Evolutionary conservation across 305 asterid genomes (phyloP).

Genomic region (Fraxinus paxiana): DNA sequence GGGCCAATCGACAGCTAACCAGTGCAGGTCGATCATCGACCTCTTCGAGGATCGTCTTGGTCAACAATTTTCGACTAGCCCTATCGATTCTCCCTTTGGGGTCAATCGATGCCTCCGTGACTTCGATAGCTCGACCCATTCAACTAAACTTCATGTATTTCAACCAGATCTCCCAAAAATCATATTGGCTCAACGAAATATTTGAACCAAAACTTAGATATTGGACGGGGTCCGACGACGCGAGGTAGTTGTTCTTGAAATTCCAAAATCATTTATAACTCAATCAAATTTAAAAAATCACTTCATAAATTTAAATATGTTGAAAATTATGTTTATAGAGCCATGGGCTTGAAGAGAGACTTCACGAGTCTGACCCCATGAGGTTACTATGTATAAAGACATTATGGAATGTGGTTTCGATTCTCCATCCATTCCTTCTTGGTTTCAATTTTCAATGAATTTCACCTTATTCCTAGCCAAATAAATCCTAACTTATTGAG

Average conservation of each 20-base stretch:
- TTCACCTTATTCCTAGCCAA: neutral
- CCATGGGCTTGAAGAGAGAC: neutral
- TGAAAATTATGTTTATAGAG: neutral
- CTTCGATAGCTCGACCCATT: no score
- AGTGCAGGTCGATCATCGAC: neutral
- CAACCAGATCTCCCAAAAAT: no score
- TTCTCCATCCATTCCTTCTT: neutral
- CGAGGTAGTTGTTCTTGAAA: neutral
- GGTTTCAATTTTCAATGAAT: no score
- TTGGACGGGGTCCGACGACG: neutral
- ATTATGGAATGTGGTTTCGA: neutral
- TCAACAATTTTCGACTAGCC: neutral
- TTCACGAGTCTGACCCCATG: neutral
- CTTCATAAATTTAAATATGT: neutral
- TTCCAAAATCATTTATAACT: neutral
- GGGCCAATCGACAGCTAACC: neutral
- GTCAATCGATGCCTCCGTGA: no score
- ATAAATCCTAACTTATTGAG: neutral
- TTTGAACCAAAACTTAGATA: neutral
- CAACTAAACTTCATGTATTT: no score
- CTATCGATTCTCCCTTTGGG: neutral
- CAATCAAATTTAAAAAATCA: neutral
- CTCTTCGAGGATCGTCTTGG: neutral
- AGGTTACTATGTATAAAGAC: neutral
- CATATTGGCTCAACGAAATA: no score